Evolutionary conservation across 2,329 filamentous ascomycete genomes (phyloP), one percentile per base, ranked within the genome.

Genomic region (Arthrocladium fulminans): DNA sequence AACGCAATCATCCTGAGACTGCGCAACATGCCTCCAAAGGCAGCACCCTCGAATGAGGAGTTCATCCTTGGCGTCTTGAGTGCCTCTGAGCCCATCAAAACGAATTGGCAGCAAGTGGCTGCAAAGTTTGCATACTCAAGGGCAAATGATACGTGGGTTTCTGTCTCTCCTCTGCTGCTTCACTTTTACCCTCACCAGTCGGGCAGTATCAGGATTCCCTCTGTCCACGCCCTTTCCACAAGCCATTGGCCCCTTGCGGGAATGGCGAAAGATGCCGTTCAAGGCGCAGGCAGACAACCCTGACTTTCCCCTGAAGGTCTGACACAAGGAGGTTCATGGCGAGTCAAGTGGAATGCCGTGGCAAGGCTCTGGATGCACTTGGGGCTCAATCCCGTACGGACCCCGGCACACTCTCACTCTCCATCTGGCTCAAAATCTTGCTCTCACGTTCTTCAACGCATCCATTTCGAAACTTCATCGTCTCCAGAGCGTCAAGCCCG

Each of bases 1-100:
- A 30, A 29, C 10, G 23, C 17, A 3, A 41, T 41, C 39, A 25
- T 13, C 7, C n/a, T 7, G 17, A 15, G 7, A 25, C 20, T 27
- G 27, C n/a, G 5, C 39, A 30, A 30, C 2, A 44, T 44, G 41
- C 25, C 41, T 30, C 24, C 41, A 2, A 44, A 30, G 27, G 8
- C 23, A 7, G 22, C 24, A n/a, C 19, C 41, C 9, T 19, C 41
- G 6, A 8, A 10, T 19, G 41, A 44, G 22, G 12, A 44, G 6
- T 32, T 44, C 27, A 9, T 44, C 13, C 17, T 44, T 12, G 32
- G n/a, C 3, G 41, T 44, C 17, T 19, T 44, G 3, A 3, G 5
- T 17, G 12, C 17, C 41, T 44, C 41, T 30, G 41, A 44, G n/a
- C 6, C 41, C 8, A 9, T 44, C 27, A 44, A 44, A 15, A 44